phyloP scores from a whole-genome alignment of 73 alveolate genomes.

The Breviolum minutum region DNA sequence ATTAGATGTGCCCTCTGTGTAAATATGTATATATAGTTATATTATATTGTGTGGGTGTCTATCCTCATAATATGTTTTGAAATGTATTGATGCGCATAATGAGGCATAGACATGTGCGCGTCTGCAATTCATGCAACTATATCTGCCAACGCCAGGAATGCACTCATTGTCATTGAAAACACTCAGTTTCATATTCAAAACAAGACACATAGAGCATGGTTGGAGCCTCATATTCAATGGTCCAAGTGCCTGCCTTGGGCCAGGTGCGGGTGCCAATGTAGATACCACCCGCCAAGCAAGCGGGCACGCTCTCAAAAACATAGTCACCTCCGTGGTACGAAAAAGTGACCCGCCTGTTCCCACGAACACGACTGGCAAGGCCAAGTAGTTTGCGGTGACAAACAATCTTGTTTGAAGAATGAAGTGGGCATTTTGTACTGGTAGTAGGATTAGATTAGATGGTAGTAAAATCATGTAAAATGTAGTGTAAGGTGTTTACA shows the following conservation, averaged over 20 bases:
- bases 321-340: conserved; percentile 10
- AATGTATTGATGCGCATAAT: no score
- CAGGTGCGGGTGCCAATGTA: conserved; percentile 43
- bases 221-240: conserved; percentile 49
- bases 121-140: no score
- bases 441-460: not conserved
- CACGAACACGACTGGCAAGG: not conserved
- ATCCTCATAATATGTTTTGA: no score
- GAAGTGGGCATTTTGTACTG: not conserved
- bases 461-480: not conserved
- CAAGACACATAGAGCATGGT: conserved; percentile 21
- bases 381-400: not conserved
- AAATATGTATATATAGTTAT: no score
- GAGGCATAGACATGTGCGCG: no score
- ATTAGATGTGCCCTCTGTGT: not conserved
- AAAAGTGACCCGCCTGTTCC: not conserved
- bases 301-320: conserved; percentile 42
- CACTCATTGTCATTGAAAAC: not conserved
- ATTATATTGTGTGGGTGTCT: no score
- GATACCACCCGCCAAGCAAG: conserved; percentile 19
- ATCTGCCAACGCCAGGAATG: no score
- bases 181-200: no score
- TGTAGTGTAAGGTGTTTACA: no score
- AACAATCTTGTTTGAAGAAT: no score
- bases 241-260: conserved; percentile 56